phyloP scores from a whole-genome alignment of 306 rosid genomes.

The Mimosa pudica region DNA sequence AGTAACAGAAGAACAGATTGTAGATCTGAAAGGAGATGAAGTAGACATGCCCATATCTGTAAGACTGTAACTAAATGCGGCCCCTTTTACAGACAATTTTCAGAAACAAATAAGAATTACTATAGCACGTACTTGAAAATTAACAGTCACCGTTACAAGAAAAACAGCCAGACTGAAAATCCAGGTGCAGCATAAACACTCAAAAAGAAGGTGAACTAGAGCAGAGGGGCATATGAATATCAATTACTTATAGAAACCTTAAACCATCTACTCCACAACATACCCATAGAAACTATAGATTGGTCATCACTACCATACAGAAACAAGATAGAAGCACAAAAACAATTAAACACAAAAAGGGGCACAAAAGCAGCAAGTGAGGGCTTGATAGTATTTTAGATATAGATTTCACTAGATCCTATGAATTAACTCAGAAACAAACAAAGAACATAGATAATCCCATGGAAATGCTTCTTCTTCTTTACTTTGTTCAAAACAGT shows the following conservation, averaged over 20 bases:
- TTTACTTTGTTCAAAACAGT: not conserved
- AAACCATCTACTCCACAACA: not conserved
- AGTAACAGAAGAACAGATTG: constrained; percentile 32
- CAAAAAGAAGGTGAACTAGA: not conserved
- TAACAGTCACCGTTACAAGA: constrained; percentile 2
- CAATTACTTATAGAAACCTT: not conserved
- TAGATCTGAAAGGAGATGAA: constrained; percentile 26
- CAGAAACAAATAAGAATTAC: constrained; percentile 25
- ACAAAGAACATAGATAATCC: not conserved
- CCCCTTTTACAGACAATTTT: constrained; percentile 23
- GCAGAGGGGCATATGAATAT: not conserved
- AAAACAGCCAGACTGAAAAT: not conserved
- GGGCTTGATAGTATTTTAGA: not conserved
- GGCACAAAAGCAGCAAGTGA: not conserved
- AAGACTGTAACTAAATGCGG: constrained; percentile 25
- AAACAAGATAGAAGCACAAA: not conserved
- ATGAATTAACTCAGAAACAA: constrained; percentile 1
- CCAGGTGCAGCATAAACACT: constrained; percentile 19
- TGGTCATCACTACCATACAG: not conserved
- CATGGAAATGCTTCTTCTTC: not conserved
- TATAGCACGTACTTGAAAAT: constrained; percentile 5
- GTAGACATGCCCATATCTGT: constrained; percentile 13
- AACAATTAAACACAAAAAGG: not conserved
- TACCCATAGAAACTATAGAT: not conserved
- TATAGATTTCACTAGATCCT: not conserved